Evolutionary conservation across 352 stramenopile species (phyloP).

Genomic region (Globisporangium solare): DNA sequence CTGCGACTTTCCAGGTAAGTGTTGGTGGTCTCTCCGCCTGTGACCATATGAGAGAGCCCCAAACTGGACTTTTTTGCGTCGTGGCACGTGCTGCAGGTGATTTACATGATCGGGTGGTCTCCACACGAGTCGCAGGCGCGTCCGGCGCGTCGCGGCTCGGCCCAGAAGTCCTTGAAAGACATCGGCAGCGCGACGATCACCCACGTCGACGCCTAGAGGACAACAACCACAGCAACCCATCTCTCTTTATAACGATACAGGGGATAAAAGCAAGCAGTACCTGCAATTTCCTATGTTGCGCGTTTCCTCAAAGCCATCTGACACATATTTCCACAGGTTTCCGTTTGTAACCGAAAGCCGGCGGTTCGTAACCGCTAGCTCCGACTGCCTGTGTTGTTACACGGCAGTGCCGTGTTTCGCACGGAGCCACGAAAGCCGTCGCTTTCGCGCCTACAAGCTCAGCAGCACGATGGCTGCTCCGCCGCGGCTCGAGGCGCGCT

Average conservation of each 20-base stretch:
- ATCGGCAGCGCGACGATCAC: conserved; percentile 27
- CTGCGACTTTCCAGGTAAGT: conserved; percentile 91
- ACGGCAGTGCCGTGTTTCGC: background rate
- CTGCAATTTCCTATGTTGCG: no score
- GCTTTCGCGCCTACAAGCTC: background rate
- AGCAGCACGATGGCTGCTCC: conserved; percentile 12
- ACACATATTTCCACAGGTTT: no score
- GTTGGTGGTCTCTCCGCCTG: background rate
- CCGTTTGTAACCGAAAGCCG: no score
- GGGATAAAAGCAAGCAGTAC: no score
- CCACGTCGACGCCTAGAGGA: conserved; percentile 12
- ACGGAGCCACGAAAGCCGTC: conserved; percentile 1
- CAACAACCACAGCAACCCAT: background rate
- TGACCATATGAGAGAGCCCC: background rate
- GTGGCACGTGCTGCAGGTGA: conserved; percentile 28
- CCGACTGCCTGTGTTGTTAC: no score
- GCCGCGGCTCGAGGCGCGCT: conserved; percentile 8
- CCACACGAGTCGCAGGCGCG: conserved; percentile 94
- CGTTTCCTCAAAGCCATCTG: no score
- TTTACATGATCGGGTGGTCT: conserved; percentile 99
- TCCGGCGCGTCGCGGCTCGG: conserved; percentile 79
- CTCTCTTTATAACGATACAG: no score
- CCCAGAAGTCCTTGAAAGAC: conserved; percentile 76
- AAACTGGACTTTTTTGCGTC: background rate
- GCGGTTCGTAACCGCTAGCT: no score